Conservation (phyloP, 2,329 filamentous ascomycete species). For the Pseudopyricularia cyperi region DNA sequence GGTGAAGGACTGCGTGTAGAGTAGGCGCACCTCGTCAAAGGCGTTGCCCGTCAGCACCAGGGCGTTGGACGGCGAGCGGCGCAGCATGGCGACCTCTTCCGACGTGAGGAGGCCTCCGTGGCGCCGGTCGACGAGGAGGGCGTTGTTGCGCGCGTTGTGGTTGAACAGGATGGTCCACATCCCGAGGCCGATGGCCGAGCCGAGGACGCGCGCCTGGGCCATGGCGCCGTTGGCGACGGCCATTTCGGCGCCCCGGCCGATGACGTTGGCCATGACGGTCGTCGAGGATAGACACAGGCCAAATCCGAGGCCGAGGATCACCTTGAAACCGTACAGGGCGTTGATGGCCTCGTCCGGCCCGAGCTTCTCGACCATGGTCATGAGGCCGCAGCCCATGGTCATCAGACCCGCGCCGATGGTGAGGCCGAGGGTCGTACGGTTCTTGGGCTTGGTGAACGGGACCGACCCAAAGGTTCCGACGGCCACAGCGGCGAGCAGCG, state of each 20-base stretch:
- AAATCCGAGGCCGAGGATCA: slow-evolving; percentile 44
- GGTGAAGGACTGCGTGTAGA: slow-evolving; percentile 9
- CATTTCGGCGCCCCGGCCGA: slow-evolving; percentile 31
- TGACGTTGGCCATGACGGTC: slow-evolving; percentile 43
- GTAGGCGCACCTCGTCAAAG: slow-evolving; percentile 4
- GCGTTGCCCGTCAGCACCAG: slow-evolving; percentile 8
- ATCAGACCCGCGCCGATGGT: slow-evolving; percentile 36
- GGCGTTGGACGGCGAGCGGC: slow-evolving; percentile 9
- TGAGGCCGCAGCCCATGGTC: slow-evolving; percentile 35
- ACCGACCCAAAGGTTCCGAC: slow-evolving; percentile 43
- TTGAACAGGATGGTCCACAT: slow-evolving; percentile 48
- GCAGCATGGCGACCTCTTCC: slow-evolving; percentile 8
- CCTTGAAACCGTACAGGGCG: slow-evolving; percentile 39
- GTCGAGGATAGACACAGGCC: slow-evolving; percentile 43
- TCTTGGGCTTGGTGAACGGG: slow-evolving; percentile 36
- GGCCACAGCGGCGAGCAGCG: slow-evolving; percentile 43
- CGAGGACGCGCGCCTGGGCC: slow-evolving; percentile 45
- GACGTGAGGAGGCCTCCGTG: slow-evolving; percentile 5
- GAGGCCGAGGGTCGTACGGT: slow-evolving; percentile 39
- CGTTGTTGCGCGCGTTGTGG: neutral
- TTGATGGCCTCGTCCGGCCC: slow-evolving; percentile 13
- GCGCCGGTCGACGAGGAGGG: slow-evolving; percentile 12
- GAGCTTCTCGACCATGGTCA: slow-evolving; percentile 26
- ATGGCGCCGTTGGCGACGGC: slow-evolving; percentile 47
- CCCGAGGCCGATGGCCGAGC: slow-evolving; percentile 45